phyloP scores from a whole-genome alignment of 1,284 basidiomycete genomes.

The Ceratobasidium sp. region DNA sequence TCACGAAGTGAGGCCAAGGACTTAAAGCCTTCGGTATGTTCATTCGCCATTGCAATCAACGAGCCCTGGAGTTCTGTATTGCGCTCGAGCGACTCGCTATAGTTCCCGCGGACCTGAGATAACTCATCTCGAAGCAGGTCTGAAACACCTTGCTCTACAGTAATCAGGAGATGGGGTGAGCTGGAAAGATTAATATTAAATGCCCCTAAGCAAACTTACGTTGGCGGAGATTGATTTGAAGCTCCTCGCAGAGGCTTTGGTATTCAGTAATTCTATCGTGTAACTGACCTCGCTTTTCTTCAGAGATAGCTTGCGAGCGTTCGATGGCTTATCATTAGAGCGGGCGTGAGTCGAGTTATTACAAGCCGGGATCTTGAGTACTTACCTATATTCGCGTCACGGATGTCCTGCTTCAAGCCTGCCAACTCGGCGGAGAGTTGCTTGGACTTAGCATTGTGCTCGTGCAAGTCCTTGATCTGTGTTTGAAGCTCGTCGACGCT shows the following conservation, averaged over 20 bases:
- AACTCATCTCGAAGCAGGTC: slow-evolving; percentile 38
- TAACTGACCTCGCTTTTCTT: slow-evolving; percentile 10
- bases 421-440: background rate
- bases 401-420: background rate
- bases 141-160: slow-evolving; percentile 12
- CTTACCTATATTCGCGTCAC: background rate
- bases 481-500: background rate
- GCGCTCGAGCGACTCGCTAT: slow-evolving; percentile 18
- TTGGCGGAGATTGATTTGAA: background rate
- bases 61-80: slow-evolving; percentile 12
- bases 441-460: background rate
- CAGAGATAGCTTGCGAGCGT: background rate
- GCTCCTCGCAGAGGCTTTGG: background rate
- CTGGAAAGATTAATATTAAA: background rate
- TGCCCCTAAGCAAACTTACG: background rate
- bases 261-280: background rate
- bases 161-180: background rate
- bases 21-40: slow-evolving; percentile 6
- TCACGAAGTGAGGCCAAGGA: slow-evolving; percentile 19
- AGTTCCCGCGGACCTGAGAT: slow-evolving; percentile 4
- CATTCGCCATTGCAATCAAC: slow-evolving; percentile 3
- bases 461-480: background rate
- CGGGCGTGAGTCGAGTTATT: background rate
- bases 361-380: background rate
- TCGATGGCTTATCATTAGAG: background rate